Evolutionary conservation across 495 filamentous ascomycete genomes (phyloP).

Genomic region (Penicillium soppii): DNA sequence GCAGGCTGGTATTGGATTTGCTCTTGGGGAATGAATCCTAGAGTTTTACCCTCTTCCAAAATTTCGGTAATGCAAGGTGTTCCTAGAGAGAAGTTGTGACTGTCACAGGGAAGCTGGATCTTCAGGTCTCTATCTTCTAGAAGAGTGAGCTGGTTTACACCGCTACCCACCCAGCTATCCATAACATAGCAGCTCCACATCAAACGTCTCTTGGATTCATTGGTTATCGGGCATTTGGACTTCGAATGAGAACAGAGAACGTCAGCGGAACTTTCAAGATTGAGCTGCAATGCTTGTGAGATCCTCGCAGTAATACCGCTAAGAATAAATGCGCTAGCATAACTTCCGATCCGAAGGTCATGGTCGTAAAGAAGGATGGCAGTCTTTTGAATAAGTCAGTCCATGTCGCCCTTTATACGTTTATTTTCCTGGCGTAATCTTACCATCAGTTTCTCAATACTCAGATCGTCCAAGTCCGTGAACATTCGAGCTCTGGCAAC

Average conservation of each 20-base stretch:
- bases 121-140: constrained; percentile 22
- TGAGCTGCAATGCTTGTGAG: constrained; percentile 28
- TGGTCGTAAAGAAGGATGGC: constrained; percentile 25
- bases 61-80: constrained; percentile 17
- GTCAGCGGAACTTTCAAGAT: constrained; percentile 23
- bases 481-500: constrained; percentile 20
- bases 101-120: constrained; percentile 26
- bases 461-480: constrained; percentile 22
- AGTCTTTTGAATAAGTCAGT: constrained; percentile 8
- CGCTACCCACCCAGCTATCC: constrained; percentile 26
- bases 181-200: constrained; percentile 32
- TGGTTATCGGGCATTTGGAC: constrained; percentile 2
- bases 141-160: constrained; percentile 22
- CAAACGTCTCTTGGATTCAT: constrained; percentile 20
- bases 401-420: not conserved
- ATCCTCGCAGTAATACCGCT: constrained; percentile 23
- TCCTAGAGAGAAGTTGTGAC: constrained; percentile 15
- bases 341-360: constrained; percentile 23
- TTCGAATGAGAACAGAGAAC: constrained; percentile 16
- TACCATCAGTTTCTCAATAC: constrained; percentile 25
- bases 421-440: not conserved
- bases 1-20: constrained; percentile 2
- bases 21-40: constrained; percentile 8
- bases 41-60: constrained; percentile 8
- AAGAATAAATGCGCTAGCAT: constrained; percentile 24